Conservation (phyloP, 2,329 filamentous ascomycete species). For the Neoscytalidium dimidiatum region DNA sequence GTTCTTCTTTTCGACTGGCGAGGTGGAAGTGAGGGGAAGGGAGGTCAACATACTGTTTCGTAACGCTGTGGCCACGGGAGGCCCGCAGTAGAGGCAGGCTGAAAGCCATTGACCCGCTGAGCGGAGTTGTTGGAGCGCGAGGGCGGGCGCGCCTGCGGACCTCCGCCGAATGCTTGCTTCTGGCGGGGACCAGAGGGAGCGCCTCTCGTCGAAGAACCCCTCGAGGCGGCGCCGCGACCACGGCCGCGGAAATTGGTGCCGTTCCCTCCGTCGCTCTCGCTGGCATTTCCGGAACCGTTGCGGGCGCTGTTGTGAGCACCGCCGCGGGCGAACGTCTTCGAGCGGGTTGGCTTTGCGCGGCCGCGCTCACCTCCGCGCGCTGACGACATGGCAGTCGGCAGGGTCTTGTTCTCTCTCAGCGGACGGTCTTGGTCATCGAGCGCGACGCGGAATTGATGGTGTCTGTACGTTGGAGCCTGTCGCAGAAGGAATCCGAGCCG, state of each 20-base stretch:
- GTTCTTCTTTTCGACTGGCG: conserved; percentile 4
- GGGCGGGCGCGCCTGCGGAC: conserved; percentile 1
- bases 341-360: conserved; percentile 1
- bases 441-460: not conserved
- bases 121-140: conserved; percentile 4
- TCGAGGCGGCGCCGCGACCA: not conserved
- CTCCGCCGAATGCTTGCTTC: conserved; percentile 4
- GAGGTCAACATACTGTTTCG: conserved; percentile 17
- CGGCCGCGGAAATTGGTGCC: not conserved
- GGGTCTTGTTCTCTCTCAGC: conserved; percentile 3
- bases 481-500: not conserved
- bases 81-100: conserved; percentile 8
- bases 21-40: not conserved
- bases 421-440: not conserved
- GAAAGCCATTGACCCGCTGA: not conserved
- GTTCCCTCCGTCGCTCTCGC: conserved; percentile 11
- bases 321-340: not conserved
- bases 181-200: conserved; percentile 5
- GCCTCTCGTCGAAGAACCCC: conserved; percentile 3
- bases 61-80: conserved; percentile 13
- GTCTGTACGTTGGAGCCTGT: not conserved
- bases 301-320: not conserved
- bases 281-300: not conserved
- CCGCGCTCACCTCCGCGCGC: conserved; percentile 20
- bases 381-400: conserved; percentile 20